Base-by-base conservation (phyloP, 2,329 filamentous ascomycete genomes). In the Aureobasidium leucospermi region DNA sequence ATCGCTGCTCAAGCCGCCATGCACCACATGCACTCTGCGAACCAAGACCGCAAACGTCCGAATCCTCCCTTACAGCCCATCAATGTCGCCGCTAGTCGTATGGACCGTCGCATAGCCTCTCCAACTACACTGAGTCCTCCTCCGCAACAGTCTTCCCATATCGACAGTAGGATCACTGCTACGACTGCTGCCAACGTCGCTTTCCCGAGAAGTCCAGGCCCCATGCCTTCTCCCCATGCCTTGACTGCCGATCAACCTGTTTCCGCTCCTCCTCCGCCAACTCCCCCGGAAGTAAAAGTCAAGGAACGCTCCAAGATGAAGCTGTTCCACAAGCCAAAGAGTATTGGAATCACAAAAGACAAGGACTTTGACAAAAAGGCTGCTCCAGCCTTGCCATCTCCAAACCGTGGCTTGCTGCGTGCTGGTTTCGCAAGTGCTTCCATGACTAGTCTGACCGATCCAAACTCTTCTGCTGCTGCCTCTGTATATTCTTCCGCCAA, bases 1-100 rank as follows among this genome's bases (percentile, higher is more conserved):
- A 90, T 91, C 64, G 89, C 89, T 41, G 88, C 88, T 16, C 88
- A 91, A 73, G 85, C 88, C 9, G 89, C 89, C 59, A 85, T 88
- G 68, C 85, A 89, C 76, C 67, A 69, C 19, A 60, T 68, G 9
- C 67, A 68, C 9, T 53, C 64, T 8, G 47, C 60, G 9, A 62
- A 61, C 48, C 60, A 64, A 10, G 71, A 72, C 61, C 79, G 89
- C 19, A 88, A 90, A 70, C 82, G 88, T 56, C 91, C 88, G 13
- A 86, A 89, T 70, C 90, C 88, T 0, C 84, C 88, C 8, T 85
- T 88, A 6, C 79, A 82, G 16, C 82, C 75, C 1, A 75, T 73
- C 51, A 71, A 70, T 31, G 74, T 71, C 11, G 60, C 66, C 31
- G 64, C 58, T 29, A 57, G 58, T 19, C 61, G 61, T 16, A 29